Conservation (phyloP, 371 early-diverging fungal genomes). For the Syncephalastrum sp. region DNA sequence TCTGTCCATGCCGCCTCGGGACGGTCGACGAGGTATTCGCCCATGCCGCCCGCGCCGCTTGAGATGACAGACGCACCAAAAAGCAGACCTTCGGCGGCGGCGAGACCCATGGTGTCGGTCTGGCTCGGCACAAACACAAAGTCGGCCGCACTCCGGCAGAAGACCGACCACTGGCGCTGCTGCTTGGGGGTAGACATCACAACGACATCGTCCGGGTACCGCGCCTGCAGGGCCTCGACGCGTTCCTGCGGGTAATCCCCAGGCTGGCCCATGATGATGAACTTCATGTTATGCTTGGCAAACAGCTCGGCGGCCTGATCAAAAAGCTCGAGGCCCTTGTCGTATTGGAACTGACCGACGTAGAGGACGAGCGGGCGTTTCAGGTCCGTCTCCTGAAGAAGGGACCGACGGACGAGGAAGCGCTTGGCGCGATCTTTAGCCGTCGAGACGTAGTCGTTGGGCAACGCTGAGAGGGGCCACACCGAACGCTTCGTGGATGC, state of each 20-base stretch:
- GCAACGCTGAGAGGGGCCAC: slow-evolving; percentile 22
- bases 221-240: slow-evolving; percentile 36
- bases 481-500: neutral
- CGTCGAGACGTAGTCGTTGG: slow-evolving; percentile 33
- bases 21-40: slow-evolving; percentile 59
- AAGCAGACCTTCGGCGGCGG: slow-evolving; percentile 63
- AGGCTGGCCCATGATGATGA: slow-evolving; percentile 63
- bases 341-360: slow-evolving; percentile 64
- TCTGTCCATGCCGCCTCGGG: slow-evolving; percentile 16
- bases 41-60: slow-evolving; percentile 55
- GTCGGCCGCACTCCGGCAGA: slow-evolving; percentile 62
- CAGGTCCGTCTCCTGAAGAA: slow-evolving; percentile 43
- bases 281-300: slow-evolving; percentile 39
- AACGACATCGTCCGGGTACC: slow-evolving; percentile 44
- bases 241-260: slow-evolving; percentile 55
- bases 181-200: slow-evolving; percentile 42
- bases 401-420: slow-evolving; percentile 46
- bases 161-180: slow-evolving; percentile 52
- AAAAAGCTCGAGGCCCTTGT: slow-evolving; percentile 60
- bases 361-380: slow-evolving; percentile 53
- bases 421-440: slow-evolving; percentile 56
- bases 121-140: slow-evolving; percentile 59
- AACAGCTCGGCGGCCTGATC: slow-evolving; percentile 39
- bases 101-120: slow-evolving; percentile 62
- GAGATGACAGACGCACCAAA: slow-evolving; percentile 64